Evolutionary conservation across 441 rosid species (phyloP).

Genomic region (Corymbia citriodora): DNA sequence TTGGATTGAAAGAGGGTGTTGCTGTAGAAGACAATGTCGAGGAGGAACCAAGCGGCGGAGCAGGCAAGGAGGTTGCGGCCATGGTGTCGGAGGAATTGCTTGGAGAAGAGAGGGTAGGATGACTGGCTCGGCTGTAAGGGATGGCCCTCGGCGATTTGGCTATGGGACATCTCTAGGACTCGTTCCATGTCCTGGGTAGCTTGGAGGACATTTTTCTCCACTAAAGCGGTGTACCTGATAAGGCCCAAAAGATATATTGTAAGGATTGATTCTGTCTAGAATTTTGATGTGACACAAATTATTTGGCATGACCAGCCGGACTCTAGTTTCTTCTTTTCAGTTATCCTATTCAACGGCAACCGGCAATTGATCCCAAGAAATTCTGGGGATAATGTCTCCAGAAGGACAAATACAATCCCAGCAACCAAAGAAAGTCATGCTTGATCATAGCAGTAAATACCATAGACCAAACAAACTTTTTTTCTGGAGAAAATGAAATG

Average conservation of each 20-base stretch:
- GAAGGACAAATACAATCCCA: not conserved
- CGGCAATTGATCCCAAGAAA: not conserved
- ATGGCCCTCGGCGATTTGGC: conserved; percentile 33
- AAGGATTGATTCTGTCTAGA: fast-evolving
- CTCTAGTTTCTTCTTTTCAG: not conserved
- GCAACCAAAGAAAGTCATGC: not conserved
- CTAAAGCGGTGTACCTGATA: conserved; percentile 57
- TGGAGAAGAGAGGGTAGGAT: conserved; percentile 45
- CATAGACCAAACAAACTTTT: not conserved
- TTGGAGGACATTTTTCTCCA: conserved; percentile 45
- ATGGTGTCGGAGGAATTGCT: conserved; percentile 40
- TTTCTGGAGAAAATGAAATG: not conserved
- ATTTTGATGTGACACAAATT: not conserved
- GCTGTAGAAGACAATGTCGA: conserved; percentile 56
- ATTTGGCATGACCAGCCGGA: not conserved
- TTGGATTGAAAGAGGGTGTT: conserved; percentile 48
- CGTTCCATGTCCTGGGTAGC: conserved; percentile 64
- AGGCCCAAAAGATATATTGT: fast-evolving
- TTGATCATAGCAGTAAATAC: not conserved
- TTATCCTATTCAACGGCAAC: not conserved
- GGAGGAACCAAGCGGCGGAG: conserved; percentile 50
- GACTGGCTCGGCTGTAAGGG: conserved; percentile 8
- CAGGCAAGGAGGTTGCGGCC: conserved; percentile 59
- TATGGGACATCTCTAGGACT: conserved; percentile 33
- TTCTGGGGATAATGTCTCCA: not conserved